Evolutionary conservation across 2,329 filamentous ascomycete species (phyloP).

Genomic region (Epicoccum nigrum): DNA sequence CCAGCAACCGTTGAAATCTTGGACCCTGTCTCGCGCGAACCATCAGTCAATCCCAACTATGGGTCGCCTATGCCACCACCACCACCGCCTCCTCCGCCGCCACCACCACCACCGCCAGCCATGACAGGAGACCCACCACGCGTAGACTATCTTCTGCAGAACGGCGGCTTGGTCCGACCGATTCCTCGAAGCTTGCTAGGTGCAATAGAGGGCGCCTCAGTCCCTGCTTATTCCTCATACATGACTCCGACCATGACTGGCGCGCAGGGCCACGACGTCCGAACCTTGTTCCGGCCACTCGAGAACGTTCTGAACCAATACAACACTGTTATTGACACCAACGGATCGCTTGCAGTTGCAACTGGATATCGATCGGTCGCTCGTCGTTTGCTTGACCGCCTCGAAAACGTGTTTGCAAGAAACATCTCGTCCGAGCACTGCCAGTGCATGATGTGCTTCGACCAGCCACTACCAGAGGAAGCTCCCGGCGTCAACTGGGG

Average conservation of each 20-base stretch:
- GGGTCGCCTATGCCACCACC: slow-evolving; percentile 58
- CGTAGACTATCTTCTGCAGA: slow-evolving; percentile 89
- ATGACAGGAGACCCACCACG: slow-evolving; percentile 72
- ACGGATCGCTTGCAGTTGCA: slow-evolving; percentile 90
- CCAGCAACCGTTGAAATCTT: slow-evolving; percentile 52
- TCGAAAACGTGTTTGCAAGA: slow-evolving; percentile 92
- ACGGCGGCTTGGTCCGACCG: slow-evolving; percentile 77
- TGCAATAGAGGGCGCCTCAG: slow-evolving; percentile 62
- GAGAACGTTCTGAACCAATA: slow-evolving; percentile 87
- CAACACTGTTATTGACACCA: slow-evolving; percentile 76
- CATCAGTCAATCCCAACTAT: slow-evolving; percentile 47
- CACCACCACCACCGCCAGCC: slow-evolving; percentile 75
- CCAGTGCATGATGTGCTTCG: slow-evolving; percentile 80
- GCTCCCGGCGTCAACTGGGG: slow-evolving; percentile 84
- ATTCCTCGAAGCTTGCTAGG: slow-evolving; percentile 77
- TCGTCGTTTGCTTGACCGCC: slow-evolving; percentile 81
- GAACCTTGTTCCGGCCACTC: slow-evolving; percentile 81
- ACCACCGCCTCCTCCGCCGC: slow-evolving; percentile 44
- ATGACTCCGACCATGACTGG: slow-evolving; percentile 57
- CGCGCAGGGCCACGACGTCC: slow-evolving; percentile 61
- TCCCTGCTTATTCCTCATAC: slow-evolving; percentile 65
- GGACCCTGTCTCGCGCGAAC: slow-evolving; percentile 45
- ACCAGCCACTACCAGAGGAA: slow-evolving; percentile 51
- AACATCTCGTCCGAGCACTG: slow-evolving; percentile 90
- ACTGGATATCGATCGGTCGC: slow-evolving; percentile 96